These are phyloP conservation scores for Lentinula aciculospora DNA, from an alignment of 768 basidiomycete species.

Conservation along the genomic window DNA sequence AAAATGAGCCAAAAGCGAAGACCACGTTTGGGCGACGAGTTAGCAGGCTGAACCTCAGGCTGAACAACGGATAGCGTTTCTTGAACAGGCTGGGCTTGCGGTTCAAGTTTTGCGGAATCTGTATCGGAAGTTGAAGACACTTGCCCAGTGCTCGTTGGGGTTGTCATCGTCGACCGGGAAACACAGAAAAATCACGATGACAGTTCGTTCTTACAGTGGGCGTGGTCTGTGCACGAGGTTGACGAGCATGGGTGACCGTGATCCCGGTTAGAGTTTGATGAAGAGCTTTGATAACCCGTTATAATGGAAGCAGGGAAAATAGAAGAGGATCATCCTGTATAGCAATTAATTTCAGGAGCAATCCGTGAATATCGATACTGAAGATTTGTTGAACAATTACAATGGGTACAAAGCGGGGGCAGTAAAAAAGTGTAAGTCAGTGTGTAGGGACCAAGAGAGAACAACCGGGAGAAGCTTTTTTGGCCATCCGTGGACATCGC, in stretches of 20 bases:
- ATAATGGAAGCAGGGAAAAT: not conserved
- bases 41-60: not conserved
- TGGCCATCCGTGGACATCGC: not conserved
- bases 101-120: not conserved
- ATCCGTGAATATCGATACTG: not conserved
- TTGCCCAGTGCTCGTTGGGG: not conserved
- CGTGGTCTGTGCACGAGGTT: not conserved
- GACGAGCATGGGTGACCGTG: not conserved
- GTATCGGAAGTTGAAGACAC: not conserved
- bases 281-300: not conserved
- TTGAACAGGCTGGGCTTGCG: not conserved
- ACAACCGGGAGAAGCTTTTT: not conserved
- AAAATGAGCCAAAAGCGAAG: conserved; percentile 26
- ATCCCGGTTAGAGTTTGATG: not conserved
- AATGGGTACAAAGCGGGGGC: not conserved
- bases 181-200: not conserved
- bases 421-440: not conserved
- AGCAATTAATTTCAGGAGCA: not conserved
- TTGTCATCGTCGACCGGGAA: not conserved
- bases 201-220: not conserved
- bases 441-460: too few species aligned
- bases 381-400: not conserved
- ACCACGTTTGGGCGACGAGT: not conserved
- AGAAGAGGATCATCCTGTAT: too few species aligned
- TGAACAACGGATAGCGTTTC: not conserved